Evolutionary conservation across 148 eudicot genomes (phyloP), one percentile per base, ranked within the genome.

Genomic region (Rhododendron ovatum): DNA sequence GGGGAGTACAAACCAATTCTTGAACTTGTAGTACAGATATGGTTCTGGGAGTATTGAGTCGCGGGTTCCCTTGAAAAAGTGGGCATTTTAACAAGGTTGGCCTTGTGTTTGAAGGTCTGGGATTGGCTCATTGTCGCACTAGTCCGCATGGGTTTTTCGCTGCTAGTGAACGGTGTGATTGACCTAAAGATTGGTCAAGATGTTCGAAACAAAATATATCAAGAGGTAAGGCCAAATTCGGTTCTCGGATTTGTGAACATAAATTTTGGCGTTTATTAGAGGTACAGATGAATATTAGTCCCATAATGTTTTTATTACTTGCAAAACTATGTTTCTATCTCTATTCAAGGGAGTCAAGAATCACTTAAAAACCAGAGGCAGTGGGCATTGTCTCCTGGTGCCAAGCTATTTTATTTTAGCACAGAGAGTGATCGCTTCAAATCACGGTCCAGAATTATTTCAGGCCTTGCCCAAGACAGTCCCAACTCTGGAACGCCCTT

Each of bases 391-490:
- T 65, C 75, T 59, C 18, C 53, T 69, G 4, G 12, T 35, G 3
- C 39, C 71, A 15, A 45, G 63, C 75, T 47, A 35, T 35, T 30
- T 30, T 30, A 26, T 37, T 57, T 63, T 24, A 26, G 39, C 83
- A 43, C 83, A 15, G 24, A 53, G 10, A 63, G 26, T 65, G 77
- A 80, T 79, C 43, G 33, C 57, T 80, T 67, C 26, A 5, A 79
- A 86, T 50, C 57, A 80, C 80, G 35, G 84, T 12, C 35, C 45
- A 48, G 4, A 5, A 76, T 85, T 47, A 85, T 85, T 84, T 79
- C 89, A 17, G 22, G 14, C 73, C 79, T 84, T 48, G 71, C 84
- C 55, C 89, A 87, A 65, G 65, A 51, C 26, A 87, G 22, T n/a
- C 26, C 63, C 37, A 15, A 75, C 84, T 55, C 86, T 78, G 6